Base-by-base conservation (phyloP, 768 basidiomycete genomes). In the Polyporus arcularius region DNA sequence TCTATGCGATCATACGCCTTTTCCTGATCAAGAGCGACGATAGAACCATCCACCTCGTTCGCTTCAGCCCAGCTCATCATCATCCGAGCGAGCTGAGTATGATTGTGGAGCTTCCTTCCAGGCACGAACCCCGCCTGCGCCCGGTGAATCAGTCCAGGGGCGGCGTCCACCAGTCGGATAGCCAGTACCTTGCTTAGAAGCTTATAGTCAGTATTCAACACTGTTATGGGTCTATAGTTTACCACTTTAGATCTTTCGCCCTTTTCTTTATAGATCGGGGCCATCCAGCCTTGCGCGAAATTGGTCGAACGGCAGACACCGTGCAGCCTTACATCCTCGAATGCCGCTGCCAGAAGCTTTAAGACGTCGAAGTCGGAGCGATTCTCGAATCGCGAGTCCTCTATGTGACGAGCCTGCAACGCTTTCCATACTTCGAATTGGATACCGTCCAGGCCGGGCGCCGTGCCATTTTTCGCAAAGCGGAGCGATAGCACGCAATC, bases 251-350 rank as follows among this genome's bases (percentile, higher is more conserved):
- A 38, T 28, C 35, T 18, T 39, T 67, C 64, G 5, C 32, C 32
- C 16, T 65, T 72, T 46, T 82, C 80, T 40, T 81, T 81, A 57
- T 76, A 80, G 0, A 81, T 18, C 0, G 73, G 77, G 68, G 75
- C 69, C 64, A 73, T 70, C 64, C 65, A 68, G 0, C 78, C 79
- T 10, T 68, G 40, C 0, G 70, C 26, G 52, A 77, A 81, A 14
- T 12, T 4, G 5, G 32, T 4, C 5, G 4, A 10, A 10, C 5
- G 5, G 32, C 32, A 10, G n/a, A 35, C 32, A 4, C 32, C 32
- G 32, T 4, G 10, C 4, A 4, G 32, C 32, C 10, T 4, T 35
- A 35, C 32, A 35, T 35, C 32, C 4, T 4, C 5, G 32, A 35
- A 35, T 35, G 32, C 32, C 10, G 32, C 32, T 4, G 4, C 5